Evolutionary conservation across 2,329 filamentous ascomycete genomes (phyloP).

Genomic region (Dactylella cylindrospora): DNA sequence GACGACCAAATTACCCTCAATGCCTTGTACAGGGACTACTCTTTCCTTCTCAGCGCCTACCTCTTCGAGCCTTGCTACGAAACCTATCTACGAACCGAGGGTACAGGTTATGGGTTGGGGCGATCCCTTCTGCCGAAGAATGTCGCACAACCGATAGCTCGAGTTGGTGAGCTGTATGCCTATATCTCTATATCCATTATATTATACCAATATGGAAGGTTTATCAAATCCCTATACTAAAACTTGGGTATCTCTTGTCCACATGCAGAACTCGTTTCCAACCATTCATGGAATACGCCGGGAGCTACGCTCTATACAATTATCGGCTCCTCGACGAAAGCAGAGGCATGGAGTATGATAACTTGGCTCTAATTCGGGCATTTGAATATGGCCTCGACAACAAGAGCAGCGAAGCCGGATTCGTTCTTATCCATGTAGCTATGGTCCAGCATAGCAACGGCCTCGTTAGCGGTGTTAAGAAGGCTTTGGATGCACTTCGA

Average conservation of each 20-base stretch:
- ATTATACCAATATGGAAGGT: slow-evolving; percentile 49
- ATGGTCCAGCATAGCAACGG: slow-evolving; percentile 87
- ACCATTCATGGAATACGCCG: slow-evolving; percentile 86
- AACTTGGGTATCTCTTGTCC: not conserved
- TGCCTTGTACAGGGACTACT: slow-evolving; percentile 86
- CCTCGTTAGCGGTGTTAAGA: slow-evolving; percentile 64
- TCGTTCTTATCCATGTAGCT: slow-evolving; percentile 92
- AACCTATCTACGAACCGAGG: slow-evolving; percentile 67
- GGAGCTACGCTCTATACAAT: slow-evolving; percentile 69
- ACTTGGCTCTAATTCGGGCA: slow-evolving; percentile 81
- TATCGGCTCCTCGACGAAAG: slow-evolving; percentile 63
- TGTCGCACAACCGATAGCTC: slow-evolving; percentile 78
- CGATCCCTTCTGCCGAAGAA: slow-evolving; percentile 70
- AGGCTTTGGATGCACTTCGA: slow-evolving; percentile 58
- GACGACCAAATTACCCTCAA: slow-evolving; percentile 77
- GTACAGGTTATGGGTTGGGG: slow-evolving; percentile 33
- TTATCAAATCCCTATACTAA: not conserved
- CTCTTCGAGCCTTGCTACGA: slow-evolving; percentile 88
- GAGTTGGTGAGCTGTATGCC: slow-evolving; percentile 82
- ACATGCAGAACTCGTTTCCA: slow-evolving; percentile 68
- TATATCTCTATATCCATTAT: too few relatives aligned
- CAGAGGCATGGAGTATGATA: slow-evolving; percentile 63
- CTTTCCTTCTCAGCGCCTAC: slow-evolving; percentile 85
- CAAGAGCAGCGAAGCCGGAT: slow-evolving; percentile 85
- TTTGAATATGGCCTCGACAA: slow-evolving; percentile 89